Evolutionary conservation across 2,329 filamentous ascomycete species (phyloP), one percentile per base, ranked within the genome.

Genomic region (Pseudomassariella vexata): DNA sequence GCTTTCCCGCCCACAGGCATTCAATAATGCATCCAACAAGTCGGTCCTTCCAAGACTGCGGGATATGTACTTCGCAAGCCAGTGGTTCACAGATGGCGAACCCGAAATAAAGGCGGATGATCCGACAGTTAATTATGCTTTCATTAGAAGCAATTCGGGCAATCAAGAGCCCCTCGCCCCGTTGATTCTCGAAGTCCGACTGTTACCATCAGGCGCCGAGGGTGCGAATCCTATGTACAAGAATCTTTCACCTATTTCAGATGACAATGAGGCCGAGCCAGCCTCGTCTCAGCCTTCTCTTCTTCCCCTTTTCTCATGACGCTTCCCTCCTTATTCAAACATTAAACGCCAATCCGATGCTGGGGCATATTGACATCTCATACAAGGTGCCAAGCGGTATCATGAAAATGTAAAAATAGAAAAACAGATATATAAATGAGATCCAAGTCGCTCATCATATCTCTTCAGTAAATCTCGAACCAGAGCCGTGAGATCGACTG

Each of bases 401-500:
- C 45, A 52, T 49, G 36, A 40, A 41, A 28, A 30, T 25, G 15
- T 32, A 41, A 40, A 32, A 24, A 32, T 28, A 42, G 38, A 43
- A 43, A 31, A 40, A 40, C 34, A 45, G 31, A 38, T 37, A 33
- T 24, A 32, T 32, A 37, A 34, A 40, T 30, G 29, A 20, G 32
- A 34, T 32, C 36, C 26, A 27, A 26, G 36, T n/a, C n/a, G n/a
- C n/a, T n/a, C 29, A 19, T 59, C 48, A 64, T 34, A 66, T 51
- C 31, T 55, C 44, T 47, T 67, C 63, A 15, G 56, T 59, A 41
- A 67, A 66, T 38, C 55, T 54, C 3, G 63, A 67, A 18, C 43
- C 49, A 20, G 58, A 59, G 16, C 33, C 46, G 15, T 47, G 48
- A 14, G 52, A 53, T 15, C 45, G 45, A 27, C 38, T 47, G 18